Conservation (phyloP, 2,329 filamentous ascomycete genomes). For the Alternaria consortialis region DNA sequence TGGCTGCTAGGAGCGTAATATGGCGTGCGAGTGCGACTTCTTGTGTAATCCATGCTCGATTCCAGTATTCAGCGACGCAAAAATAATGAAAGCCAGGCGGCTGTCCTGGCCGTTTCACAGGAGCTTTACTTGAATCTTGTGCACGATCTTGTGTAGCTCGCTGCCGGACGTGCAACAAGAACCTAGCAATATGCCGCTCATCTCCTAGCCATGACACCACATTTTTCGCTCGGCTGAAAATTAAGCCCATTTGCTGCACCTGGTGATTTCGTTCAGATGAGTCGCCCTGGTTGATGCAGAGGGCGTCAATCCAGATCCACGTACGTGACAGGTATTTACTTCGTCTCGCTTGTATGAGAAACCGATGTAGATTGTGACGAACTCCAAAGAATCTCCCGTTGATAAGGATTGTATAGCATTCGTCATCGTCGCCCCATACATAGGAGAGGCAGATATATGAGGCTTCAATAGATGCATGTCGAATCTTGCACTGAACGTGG, state of each 20-base stretch:
- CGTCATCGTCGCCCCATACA: conserved; percentile 6
- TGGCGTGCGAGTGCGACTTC: not conserved
- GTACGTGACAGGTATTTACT: not conserved
- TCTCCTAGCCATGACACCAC: not conserved
- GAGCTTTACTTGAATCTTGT: no score
- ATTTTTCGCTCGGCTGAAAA: not conserved
- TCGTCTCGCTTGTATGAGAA: not conserved
- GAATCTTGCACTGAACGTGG: conserved; percentile 6
- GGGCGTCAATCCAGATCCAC: conserved; percentile 12
- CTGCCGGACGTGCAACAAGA: not conserved
- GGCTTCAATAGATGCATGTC: conserved; percentile 2
- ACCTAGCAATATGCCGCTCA: rapidly evolving
- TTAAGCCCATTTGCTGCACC: not conserved
- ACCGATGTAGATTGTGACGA: conserved; percentile 12
- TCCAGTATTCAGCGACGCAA: conserved; percentile 7
- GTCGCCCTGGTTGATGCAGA: conserved; percentile 15
- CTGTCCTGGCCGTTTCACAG: no score
- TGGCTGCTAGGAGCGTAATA: not conserved
- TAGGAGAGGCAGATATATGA: conserved; percentile 19
- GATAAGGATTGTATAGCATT: not conserved
- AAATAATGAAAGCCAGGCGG: not conserved
- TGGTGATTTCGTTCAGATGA: conserved; percentile 2
- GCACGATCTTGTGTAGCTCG: no score
- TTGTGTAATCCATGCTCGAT: conserved; percentile 12
- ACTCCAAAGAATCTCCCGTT: not conserved